Base-by-base conservation (phyloP, 192 early-diverging fungal genomes). In the Coemansia sp. region DNA sequence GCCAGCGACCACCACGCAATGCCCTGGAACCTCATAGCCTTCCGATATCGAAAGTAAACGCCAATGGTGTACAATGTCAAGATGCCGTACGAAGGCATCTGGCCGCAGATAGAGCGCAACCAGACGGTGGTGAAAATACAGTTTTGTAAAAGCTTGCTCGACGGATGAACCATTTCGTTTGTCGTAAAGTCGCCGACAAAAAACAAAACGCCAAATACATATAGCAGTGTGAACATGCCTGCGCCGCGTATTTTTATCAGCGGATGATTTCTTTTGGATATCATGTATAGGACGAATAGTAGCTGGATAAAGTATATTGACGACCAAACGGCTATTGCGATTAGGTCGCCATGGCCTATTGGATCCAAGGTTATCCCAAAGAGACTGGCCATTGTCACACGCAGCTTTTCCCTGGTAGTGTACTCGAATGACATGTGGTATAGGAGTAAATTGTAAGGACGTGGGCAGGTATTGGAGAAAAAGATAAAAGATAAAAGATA, bases 101-200 rank as follows among this genome's bases (percentile, higher is more conserved):
- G 71, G 0, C 80, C 80, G 27, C 67, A 45, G 6, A 69, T 47
- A 1, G 71, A 59, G 24, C 74, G 68, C 54, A 77, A 32, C 80
- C 80, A 82, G 0, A 82, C 30, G 4, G 34, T 60, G 1, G 39
- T 58, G 6, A 82, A 60, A 0, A 77, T 45, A 29, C 80, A 82
- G 47, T 68, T 71, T 18, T 10, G 3, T 1, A 71, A 32, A 10
- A 54, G 51, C 4, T 23, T 20, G 24, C 20, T 57, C 16, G 45
- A 14, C 18, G 50, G 49, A 23, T 76, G 74, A 1, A 76, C 30
- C 63, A 82, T 45, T 13, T 68, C 68, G 49, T 77, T 68, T 22
- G 75, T 42, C 0, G 39, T 27, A 16, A 73, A 50, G 48, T 77
- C 80, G 29, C 80, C 74, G 29, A 74, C 42, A 60, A 62, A 82